Evolutionary conservation across 345 rosid species (phyloP).

Genomic region (Carallia pectinifolia): DNA sequence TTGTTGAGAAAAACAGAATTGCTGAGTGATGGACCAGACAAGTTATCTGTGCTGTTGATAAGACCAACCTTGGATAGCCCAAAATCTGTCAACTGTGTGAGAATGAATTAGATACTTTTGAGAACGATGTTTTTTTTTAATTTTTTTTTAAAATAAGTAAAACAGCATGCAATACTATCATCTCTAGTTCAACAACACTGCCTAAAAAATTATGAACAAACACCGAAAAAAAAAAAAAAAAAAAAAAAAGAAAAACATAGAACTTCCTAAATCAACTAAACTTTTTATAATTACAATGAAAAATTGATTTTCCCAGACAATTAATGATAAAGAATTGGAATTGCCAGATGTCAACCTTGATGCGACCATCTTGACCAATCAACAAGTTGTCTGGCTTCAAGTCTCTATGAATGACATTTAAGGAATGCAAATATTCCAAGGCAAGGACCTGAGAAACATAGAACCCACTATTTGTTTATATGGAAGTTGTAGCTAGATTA

Average conservation of each 20-base stretch:
- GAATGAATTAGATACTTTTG: conserved; percentile 32
- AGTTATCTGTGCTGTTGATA: conserved; percentile 92
- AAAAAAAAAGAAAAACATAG: no score
- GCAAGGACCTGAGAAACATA: conserved; percentile 83
- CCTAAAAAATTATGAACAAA: no score
- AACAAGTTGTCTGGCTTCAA: conserved; percentile 95
- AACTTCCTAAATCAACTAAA: background rate
- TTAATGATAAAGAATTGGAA: background rate
- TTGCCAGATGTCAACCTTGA: conserved; percentile 63
- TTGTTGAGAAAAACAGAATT: conserved; percentile 51
- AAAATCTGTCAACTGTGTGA: conserved; percentile 94
- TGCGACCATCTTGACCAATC: conserved; percentile 96
- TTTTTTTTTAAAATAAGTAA: background rate
- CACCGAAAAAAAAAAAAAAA: no score
- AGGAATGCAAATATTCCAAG: conserved; percentile 92
- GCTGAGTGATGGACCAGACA: conserved; percentile 66
- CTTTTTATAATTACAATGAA: background rate
- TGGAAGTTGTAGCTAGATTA: conserved; percentile 20
- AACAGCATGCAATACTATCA: no score
- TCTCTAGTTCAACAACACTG: no score
- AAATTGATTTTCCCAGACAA: background rate
- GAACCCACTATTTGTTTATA: conserved; percentile 32
- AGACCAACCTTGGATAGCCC: conserved; percentile 98
- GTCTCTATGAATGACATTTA: conserved; percentile 91
- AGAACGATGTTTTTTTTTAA: background rate